Percentiles rank a stretch among this genome's conserved stretches.
Evolutionary conservation across 1,284 basidiomycete genomes (phyloP).

Genomic region (Boletus austroedulis): DNA sequence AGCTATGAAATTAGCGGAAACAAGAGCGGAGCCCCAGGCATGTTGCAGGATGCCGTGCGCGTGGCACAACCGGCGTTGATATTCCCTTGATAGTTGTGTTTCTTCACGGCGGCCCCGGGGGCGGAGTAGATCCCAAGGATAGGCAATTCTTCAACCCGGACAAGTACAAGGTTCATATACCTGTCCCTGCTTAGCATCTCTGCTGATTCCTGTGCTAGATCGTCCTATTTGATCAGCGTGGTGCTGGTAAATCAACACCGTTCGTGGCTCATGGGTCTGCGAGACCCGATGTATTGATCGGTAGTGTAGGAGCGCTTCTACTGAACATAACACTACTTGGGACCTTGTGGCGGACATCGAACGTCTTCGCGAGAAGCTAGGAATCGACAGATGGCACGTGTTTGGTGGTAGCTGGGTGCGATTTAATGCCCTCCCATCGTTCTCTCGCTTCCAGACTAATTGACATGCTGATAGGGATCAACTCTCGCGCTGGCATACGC

Average conservation of each 20-base stretch:
- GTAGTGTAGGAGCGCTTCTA: constrained; percentile 57
- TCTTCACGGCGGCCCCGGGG: constrained; percentile 83
- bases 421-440: constrained; percentile 2
- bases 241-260: constrained; percentile 84
- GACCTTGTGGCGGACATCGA: constrained; percentile 91
- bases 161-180: constrained; percentile 67
- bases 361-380: constrained; percentile 69
- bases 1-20: constrained; percentile 84
- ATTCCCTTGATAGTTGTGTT: constrained; percentile 61
- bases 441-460: not conserved
- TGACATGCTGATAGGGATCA: constrained; percentile 61
- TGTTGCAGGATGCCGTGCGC: constrained; percentile 17
- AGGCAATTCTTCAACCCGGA: constrained; percentile 78
- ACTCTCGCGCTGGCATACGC: constrained; percentile 89
- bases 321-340: constrained; percentile 93
- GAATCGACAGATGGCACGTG: constrained; percentile 85
- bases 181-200: constrained; percentile 8
- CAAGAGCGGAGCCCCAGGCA: constrained; percentile 71
- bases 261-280: constrained; percentile 37
- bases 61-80: not conserved
- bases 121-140: constrained; percentile 64
- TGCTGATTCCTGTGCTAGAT: constrained; percentile 46
- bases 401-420: constrained; percentile 88
- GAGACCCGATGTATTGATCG: constrained; percentile 16
- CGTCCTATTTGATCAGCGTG: constrained; percentile 81